Conservation (phyloP, 805 yeast species). For the Cyberlindnera saturnus region DNA sequence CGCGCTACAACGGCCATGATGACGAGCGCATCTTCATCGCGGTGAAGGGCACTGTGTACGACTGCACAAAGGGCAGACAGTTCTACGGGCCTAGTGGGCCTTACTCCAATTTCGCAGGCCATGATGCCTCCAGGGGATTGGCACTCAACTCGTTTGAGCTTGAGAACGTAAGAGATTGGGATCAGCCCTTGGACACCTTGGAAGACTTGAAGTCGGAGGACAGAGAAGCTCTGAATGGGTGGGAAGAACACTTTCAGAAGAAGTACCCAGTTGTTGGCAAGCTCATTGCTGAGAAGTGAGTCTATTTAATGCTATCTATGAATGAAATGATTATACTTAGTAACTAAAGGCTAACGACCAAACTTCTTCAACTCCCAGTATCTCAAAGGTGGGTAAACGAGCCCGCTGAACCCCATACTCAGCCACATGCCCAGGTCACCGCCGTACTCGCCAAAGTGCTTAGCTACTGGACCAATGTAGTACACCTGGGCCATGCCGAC, state of each 20-base stretch:
- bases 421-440: constrained; percentile 85
- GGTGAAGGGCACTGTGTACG: constrained; percentile 81
- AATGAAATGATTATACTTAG: background rate
- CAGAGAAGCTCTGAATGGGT: constrained; percentile 61
- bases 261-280: constrained; percentile 82
- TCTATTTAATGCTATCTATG: background rate
- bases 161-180: constrained; percentile 57
- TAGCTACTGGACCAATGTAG: constrained; percentile 73
- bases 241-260: constrained; percentile 77
- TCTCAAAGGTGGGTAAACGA: constrained; percentile 59
- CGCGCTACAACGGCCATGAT: constrained; percentile 75
- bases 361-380: constrained; percentile 55
- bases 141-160: constrained; percentile 83
- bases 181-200: constrained; percentile 72
- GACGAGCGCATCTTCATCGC: constrained; percentile 78
- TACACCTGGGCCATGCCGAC: constrained; percentile 86
- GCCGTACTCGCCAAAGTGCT: constrained; percentile 54
- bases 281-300: constrained; percentile 36
- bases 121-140: constrained; percentile 90
- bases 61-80: constrained; percentile 69
- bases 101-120: constrained; percentile 90
- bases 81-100: constrained; percentile 98
- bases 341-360: constrained; percentile 30
- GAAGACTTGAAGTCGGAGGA: constrained; percentile 57
- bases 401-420: constrained; percentile 62